phyloP scores from a whole-genome alignment of 2,329 filamentous ascomycete species.

The Aotearoamyces nothofagi region DNA sequence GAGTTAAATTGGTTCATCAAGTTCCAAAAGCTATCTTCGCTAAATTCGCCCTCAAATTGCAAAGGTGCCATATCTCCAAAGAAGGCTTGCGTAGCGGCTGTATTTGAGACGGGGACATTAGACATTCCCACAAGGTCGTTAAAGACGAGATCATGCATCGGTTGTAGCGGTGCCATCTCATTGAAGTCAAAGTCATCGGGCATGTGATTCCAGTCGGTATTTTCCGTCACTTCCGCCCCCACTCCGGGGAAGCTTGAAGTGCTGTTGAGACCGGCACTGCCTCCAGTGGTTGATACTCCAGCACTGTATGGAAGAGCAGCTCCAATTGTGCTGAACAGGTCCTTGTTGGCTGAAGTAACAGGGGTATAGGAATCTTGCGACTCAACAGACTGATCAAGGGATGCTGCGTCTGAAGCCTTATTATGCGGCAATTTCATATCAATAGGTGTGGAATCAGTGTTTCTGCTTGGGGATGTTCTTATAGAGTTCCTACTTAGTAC shows the following conservation, averaged over 20 bases:
- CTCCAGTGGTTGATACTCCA: not conserved
- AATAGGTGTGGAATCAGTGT: constrained; percentile 2
- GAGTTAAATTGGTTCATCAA: constrained; percentile 30
- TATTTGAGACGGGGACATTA: constrained; percentile 4
- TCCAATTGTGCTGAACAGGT: not conserved
- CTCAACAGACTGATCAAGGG: too few relatives aligned
- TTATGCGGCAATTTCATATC: not conserved
- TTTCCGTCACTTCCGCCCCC: constrained; percentile 7
- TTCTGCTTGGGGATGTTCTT: constrained; percentile 1
- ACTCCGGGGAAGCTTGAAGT: constrained; percentile 2
- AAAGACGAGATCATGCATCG: constrained; percentile 39
- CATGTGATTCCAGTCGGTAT: constrained; percentile 2
- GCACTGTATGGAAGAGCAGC: not conserved
- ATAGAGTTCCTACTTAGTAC: constrained; percentile 11
- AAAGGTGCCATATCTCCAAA: constrained; percentile 16
- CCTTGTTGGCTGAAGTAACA: not conserved
- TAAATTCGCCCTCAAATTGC: constrained; percentile 40
- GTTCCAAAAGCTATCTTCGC: constrained; percentile 39
- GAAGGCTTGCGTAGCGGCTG: constrained; percentile 2
- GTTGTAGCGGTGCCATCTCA: constrained; percentile 37
- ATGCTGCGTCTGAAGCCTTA: too few relatives aligned
- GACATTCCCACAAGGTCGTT: constrained; percentile 32
- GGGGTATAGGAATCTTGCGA: constrained; percentile 3
- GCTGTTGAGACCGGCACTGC: not conserved
- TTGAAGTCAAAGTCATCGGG: constrained; percentile 33